Base-by-base conservation (phyloP, 495 filamentous ascomycete genomes). In the Evansstolkia leycettana region DNA sequence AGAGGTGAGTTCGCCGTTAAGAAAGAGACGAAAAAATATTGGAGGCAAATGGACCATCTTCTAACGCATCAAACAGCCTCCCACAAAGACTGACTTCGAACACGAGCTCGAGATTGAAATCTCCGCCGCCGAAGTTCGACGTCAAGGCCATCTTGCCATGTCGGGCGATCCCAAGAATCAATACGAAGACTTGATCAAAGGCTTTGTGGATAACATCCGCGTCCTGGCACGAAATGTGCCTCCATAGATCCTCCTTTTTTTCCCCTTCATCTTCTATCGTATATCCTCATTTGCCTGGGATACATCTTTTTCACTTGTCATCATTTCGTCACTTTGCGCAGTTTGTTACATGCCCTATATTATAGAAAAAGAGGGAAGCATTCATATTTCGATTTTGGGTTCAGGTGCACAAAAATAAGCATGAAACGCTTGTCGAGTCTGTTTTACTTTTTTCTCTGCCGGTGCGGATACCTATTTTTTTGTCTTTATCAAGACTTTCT, bases 41-140 rank as follows among this genome's bases (percentile, higher is more conserved):
- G n/a, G n/a, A n/a, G n/a, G n/a, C n/a, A n/a, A n/a, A n/a, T n/a
- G n/a, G n/a, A n/a, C n/a, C n/a, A 27, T 39, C 17, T n/a, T 26
- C 20, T 19, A 26, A 28, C 29, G 7, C 15, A 25, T 11, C 9
- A 31, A 29, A 52, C 43, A 70, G 67, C 47, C 54, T 25, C 44
- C 53, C 5, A 37, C 52, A 40, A 60, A 70, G 49, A 44, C 55
- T 33, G 47, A 80, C 7, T 89, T 87, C 43, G 79, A 85, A 37
- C 85, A 93, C 50, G 88, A 95, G 52, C 71, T 94, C 7, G 88
- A 95, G 49, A 67, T 95, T 27, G 88, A 95, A 57, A 49, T 93
- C 6, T 78, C 78, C 9, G 72, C 76, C 0, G 64, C 58, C 4
- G 73, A 73, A 28, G 48, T 94, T 13, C 69, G 78, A 23, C 71